Evolutionary conservation across 1,284 basidiomycete species (phyloP).

Genomic region (Lignosus rhinocerotis): DNA sequence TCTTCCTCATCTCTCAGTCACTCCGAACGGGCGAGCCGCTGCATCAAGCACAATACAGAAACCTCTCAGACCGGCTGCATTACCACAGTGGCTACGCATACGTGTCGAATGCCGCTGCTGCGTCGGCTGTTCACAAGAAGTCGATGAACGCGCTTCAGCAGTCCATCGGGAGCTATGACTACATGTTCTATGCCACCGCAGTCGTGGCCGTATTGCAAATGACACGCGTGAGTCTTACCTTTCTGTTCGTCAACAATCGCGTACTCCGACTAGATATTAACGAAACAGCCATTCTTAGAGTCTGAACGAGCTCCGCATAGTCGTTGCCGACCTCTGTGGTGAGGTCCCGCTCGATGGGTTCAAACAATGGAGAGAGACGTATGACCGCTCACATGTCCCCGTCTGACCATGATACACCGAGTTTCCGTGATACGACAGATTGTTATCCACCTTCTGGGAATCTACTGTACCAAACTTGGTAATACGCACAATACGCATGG

Average conservation of each 20-base stretch:
- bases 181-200: slow-evolving; percentile 48
- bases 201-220: slow-evolving; percentile 47
- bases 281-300: slow-evolving; percentile 29
- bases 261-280: background rate
- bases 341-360: slow-evolving; percentile 49
- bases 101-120: slow-evolving; percentile 11
- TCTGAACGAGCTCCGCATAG: slow-evolving; percentile 44
- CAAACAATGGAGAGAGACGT: slow-evolving; percentile 39
- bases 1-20: slow-evolving; percentile 46
- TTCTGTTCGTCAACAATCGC: background rate
- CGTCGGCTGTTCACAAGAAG: slow-evolving; percentile 9
- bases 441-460: too few relatives aligned
- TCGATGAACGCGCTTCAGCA: slow-evolving; percentile 31
- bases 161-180: slow-evolving; percentile 37
- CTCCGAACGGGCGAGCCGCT: slow-evolving; percentile 48
- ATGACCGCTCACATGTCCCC: slow-evolving; percentile 25
- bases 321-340: slow-evolving; percentile 46
- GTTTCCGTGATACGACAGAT: too few relatives aligned
- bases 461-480: too few relatives aligned
- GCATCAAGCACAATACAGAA: slow-evolving; percentile 44
- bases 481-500: too few relatives aligned
- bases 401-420: slow-evolving; percentile 1
- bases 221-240: slow-evolving; percentile 36
- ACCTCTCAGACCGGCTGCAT: slow-evolving; percentile 44
- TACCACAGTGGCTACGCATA: slow-evolving; percentile 38